These are phyloP conservation scores for Mortierella sp. DNA, from an alignment of 371 early-diverging fungal species.

Conservation along the genomic window DNA sequence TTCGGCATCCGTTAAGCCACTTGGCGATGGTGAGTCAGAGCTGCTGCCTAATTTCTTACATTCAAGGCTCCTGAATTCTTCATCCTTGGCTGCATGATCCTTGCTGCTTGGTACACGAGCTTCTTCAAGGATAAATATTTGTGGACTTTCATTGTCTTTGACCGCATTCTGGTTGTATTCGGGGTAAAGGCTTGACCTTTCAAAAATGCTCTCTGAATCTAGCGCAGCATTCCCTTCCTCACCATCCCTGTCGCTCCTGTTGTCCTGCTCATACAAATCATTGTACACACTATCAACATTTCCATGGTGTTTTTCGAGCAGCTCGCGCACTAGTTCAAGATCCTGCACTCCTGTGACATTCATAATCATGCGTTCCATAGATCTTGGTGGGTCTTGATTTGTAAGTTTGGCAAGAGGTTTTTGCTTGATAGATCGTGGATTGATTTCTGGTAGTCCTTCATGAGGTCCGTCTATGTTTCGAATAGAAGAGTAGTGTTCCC, in stretches of 20 bases:
- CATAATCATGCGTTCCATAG: constrained; percentile 43
- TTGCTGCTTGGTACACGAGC: too few species aligned
- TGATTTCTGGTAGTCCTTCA: constrained; percentile 72
- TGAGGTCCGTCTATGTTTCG: constrained; percentile 75
- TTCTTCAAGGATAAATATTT: too few species aligned
- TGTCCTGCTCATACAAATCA: constrained; percentile 60
- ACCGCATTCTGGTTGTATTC: too few species aligned
- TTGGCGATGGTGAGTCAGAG: constrained; percentile 3
- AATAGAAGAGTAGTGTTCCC: constrained; percentile 90
- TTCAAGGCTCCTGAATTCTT: too few species aligned
- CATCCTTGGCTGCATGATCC: too few species aligned
- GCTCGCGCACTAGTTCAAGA: constrained; percentile 61
- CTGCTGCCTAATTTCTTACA: too few species aligned
- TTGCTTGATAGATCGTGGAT: constrained; percentile 40
- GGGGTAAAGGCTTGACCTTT: too few species aligned
- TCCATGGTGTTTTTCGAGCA: constrained; percentile 63
- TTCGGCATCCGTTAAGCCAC: neutral
- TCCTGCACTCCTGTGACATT: constrained; percentile 46
- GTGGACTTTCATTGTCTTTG: too few species aligned
- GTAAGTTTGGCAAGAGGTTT: constrained; percentile 36
- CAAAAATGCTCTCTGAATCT: neutral
- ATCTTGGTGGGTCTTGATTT: constrained; percentile 31
- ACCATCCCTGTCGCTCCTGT: constrained; percentile 19
- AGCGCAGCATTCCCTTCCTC: neutral
- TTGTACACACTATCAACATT: constrained; percentile 70